Percentiles rank a stretch among this genome's conserved stretches.
Conservation (phyloP, 305 asterid species). For the Fraxinus platypoda region DNA sequence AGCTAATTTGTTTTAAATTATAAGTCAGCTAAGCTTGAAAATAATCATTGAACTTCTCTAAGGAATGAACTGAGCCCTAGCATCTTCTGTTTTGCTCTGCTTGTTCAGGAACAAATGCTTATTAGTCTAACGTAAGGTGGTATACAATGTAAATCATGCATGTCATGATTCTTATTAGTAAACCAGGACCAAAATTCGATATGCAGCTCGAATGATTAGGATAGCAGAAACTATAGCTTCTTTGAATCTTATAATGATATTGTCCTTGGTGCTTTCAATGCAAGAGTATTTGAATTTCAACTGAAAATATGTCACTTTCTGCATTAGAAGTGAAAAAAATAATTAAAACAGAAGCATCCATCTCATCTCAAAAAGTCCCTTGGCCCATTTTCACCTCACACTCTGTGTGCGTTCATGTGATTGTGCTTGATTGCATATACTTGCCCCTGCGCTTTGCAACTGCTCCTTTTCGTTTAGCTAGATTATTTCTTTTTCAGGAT, state of each 20-base stretch:
- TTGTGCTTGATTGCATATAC: neutral
- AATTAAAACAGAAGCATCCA: neutral
- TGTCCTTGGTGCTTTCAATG: neutral
- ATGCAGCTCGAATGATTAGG: neutral
- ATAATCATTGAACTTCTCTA: neutral
- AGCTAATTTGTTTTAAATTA: conserved; percentile 3
- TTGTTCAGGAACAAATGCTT: neutral
- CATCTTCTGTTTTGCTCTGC: neutral
- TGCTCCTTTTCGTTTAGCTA: neutral
- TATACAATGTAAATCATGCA: neutral
- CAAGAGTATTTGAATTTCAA: neutral
- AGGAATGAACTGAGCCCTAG: neutral
- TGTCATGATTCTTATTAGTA: conserved; percentile 9
- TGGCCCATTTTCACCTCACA: neutral
- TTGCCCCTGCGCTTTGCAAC: neutral
- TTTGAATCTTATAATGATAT: conserved; percentile 1
- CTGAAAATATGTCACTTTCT: neutral
- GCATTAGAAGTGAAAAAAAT: neutral
- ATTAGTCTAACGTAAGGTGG: neutral
- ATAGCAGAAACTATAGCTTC: conserved; percentile 16
- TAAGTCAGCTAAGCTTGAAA: neutral
- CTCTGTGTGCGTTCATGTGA: neutral
- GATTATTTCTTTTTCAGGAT: neutral
- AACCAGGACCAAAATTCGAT: neutral
- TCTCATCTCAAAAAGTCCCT: neutral